Evolutionary conservation across 2,329 filamentous ascomycete species (phyloP).

Genomic region (Aureobasidium namibiae): DNA sequence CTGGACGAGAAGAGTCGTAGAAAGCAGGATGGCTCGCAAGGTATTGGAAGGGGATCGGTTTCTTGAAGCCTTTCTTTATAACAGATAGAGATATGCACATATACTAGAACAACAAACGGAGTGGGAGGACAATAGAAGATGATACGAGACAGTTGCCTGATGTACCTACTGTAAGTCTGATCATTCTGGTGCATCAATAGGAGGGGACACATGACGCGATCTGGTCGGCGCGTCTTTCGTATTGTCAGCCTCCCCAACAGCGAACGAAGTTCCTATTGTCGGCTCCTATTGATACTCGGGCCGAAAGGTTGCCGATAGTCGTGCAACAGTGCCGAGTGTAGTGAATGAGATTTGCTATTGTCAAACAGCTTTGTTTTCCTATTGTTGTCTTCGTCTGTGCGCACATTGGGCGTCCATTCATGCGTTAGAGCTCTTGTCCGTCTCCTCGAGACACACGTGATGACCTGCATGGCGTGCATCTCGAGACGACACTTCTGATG

Average conservation of each 20-base stretch:
- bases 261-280: neutral
- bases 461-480: neutral
- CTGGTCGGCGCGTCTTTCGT: neutral
- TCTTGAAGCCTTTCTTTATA: neutral
- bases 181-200: conserved; percentile 10
- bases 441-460: neutral
- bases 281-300: neutral
- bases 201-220: neutral
- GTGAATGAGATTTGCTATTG: neutral
- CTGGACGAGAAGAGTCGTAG: neutral
- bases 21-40: neutral
- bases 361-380: conserved; percentile 6
- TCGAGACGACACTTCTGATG: neutral
- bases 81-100: neutral
- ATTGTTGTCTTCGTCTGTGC: conserved; percentile 10
- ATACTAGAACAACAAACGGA: neutral
- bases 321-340: neutral
- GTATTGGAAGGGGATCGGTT: neutral
- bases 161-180: neutral
- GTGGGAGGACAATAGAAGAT: neutral
- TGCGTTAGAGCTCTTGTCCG: neutral
- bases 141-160: neutral
- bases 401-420: neutral
- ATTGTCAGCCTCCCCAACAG: conserved; percentile 1
- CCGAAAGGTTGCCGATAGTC: neutral